Conservation (phyloP, 306 rosid species). For the Notholithocarpus densiflorus region DNA sequence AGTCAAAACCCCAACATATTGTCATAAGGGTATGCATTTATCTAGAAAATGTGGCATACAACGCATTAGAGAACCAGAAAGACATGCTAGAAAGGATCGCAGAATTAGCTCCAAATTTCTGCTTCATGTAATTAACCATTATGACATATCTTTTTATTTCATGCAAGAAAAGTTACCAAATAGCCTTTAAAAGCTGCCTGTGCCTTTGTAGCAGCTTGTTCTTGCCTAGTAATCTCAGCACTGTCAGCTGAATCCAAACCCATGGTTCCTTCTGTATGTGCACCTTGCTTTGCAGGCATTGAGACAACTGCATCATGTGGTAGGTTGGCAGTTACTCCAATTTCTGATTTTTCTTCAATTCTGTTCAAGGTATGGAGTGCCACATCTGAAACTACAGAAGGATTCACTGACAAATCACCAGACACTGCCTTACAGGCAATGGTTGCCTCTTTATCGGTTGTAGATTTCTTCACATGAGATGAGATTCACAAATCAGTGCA, state of each 20-base stretch:
- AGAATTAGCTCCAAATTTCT: not conserved
- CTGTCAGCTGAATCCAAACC: slow-evolving; percentile 33
- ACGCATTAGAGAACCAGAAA: not conserved
- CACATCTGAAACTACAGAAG: slow-evolving; percentile 44
- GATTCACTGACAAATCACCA: slow-evolving; percentile 27
- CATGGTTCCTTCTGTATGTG: slow-evolving; percentile 14
- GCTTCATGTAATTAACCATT: not conserved
- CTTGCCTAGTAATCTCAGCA: slow-evolving; percentile 34
- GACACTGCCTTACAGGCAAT: slow-evolving; percentile 28
- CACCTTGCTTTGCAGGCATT: slow-evolving; percentile 26
- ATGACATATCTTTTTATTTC: not conserved
- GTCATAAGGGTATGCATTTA: not conserved
- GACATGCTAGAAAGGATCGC: not conserved
- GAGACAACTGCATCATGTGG: slow-evolving; percentile 24
- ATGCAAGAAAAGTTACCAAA: slow-evolving; percentile 38
- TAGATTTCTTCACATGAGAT: not conserved
- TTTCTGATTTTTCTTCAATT: slow-evolving; percentile 29
- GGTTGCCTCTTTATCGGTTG: not conserved
- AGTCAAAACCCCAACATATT: not conserved
- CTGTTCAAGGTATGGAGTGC: not conserved
- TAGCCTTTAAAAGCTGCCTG: slow-evolving; percentile 76
- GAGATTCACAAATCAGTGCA: not conserved
- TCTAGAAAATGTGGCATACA: not conserved
- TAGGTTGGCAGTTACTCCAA: slow-evolving; percentile 28
- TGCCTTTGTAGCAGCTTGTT: slow-evolving; percentile 53